phyloP scores from a whole-genome alignment of 257 asterid genomes.

The Catharanthus roseus region DNA sequence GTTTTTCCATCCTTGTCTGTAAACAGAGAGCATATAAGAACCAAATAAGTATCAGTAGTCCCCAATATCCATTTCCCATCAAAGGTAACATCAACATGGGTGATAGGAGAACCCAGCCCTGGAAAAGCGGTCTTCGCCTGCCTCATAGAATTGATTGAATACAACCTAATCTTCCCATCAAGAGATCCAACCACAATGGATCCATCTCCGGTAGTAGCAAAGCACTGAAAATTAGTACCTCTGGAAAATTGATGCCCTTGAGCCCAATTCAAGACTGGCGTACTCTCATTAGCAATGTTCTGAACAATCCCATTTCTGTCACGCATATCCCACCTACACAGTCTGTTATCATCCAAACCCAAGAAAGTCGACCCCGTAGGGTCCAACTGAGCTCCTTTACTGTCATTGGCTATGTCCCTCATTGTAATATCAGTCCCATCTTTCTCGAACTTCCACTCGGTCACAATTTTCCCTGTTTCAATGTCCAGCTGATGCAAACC shows the following conservation, averaged over 20 bases:
- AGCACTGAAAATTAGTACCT: conserved; percentile 94
- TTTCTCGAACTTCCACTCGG: conserved; percentile 91
- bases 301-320: conserved; percentile 84
- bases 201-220: conserved; percentile 98
- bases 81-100: conserved; percentile 92
- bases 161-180: conserved; percentile 94
- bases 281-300: conserved; percentile 56
- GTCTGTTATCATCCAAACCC: conserved; percentile 86
- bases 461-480: conserved; percentile 79
- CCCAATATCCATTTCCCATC: conserved; percentile 98
- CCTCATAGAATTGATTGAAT: conserved; percentile 84
- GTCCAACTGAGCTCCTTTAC: conserved; percentile 89
- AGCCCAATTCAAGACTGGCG: conserved; percentile 94
- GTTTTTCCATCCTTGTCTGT: conserved; percentile 78
- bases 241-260: conserved; percentile 97
- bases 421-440: conserved; percentile 88
- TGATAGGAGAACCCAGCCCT: conserved; percentile 89
- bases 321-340: conserved; percentile 99
- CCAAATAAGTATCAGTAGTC: conserved; percentile 80
- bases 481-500: conserved; percentile 94
- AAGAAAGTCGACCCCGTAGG: conserved; percentile 93
- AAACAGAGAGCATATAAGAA: conserved; percentile 74
- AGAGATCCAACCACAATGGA: conserved; percentile 92
- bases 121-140: conserved; percentile 97
- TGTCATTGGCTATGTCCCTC: conserved; percentile 90